phyloP scores from a whole-genome alignment of 768 basidiomycete species.

The Tulasnella sp. region DNA sequence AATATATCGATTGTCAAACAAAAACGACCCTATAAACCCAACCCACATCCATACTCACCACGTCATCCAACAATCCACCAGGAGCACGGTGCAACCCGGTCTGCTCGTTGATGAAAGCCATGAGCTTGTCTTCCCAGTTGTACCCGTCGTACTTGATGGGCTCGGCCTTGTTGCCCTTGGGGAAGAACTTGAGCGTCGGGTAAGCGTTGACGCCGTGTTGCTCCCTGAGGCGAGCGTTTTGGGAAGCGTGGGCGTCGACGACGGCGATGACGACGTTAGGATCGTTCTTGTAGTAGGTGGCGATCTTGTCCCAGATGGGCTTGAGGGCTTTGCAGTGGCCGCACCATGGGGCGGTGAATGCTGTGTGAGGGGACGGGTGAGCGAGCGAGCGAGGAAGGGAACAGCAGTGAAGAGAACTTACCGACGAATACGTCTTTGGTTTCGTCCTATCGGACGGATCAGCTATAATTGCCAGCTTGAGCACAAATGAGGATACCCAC shows the following conservation, averaged over 20 bases:
- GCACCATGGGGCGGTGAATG: conserved; percentile 37
- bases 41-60: conserved; percentile 16
- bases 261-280: conserved; percentile 78
- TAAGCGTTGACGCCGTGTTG: conserved; percentile 68
- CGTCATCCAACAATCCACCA: conserved; percentile 66
- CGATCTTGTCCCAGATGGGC: conserved; percentile 81
- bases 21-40: not conserved
- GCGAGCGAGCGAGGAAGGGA: not conserved
- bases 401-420: conserved; percentile 49
- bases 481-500: conserved; percentile 28
- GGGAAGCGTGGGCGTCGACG: conserved; percentile 75
- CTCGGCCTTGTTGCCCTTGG: conserved; percentile 43
- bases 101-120: conserved; percentile 69
- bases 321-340: conserved; percentile 92
- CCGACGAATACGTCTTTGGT: conserved; percentile 72
- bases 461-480: not conserved
- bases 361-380: conserved; percentile 8
- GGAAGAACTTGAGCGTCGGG: conserved; percentile 96
- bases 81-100: conserved; percentile 77
- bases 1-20: conserved; percentile 9
- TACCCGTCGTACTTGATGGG: conserved; percentile 57
- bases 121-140: conserved; percentile 64
- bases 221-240: conserved; percentile 56
- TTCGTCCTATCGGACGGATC: conserved; percentile 33
- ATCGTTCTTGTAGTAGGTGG: conserved; percentile 66